Base-by-base conservation (phyloP, 2,329 filamentous ascomycete genomes). In the Apiospora sp. region DNA sequence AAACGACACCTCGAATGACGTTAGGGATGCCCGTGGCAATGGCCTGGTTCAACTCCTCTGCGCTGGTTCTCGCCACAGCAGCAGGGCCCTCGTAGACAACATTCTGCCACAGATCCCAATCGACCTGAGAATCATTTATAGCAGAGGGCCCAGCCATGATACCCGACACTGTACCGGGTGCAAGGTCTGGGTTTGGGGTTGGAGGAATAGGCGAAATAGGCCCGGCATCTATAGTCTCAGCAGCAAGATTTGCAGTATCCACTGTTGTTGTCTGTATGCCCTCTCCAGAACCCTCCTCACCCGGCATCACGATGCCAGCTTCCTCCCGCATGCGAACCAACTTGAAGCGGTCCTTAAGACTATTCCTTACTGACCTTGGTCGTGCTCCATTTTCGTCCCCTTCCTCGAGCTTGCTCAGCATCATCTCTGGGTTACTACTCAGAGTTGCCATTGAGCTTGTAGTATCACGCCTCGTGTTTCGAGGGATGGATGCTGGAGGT, bases 91-190 rank as follows among this genome's bases (percentile, higher is more conserved):
- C 94, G 76, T 98, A 97, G 46, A 99, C 96, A 4, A 99, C 93
- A 34, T 93, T 91, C 81, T 99, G 96, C 96, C 96, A 99, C 51
- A 99, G 85, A 82, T 99, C 96, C 96, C 96, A 99, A 80, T 99
- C 95, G n/a, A 99, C 96, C 34, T 94, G 92, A 22, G 87, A 86
- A 78, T 95, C 93, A 19, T 85, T 84, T 74, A 92, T 87, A 30
- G 91, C 90, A 3, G 94, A 92, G 12, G 93, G 93, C 0, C 93
- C 93, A 30, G 92, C 91, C 34, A 92, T 92, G 58, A 95, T 90
- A 7, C 96, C 95, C 14, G 94, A 92, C 10, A 93, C 94, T 1
- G 95, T 98, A 1, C 95, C 95, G 0, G 95, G 95, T 0, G 94
- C 92, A 64, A 98, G 85, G 72, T 88, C 91, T 4, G 88, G 87